Conservation (phyloP, 257 asterid genomes). For the Rhazya stricta region DNA sequence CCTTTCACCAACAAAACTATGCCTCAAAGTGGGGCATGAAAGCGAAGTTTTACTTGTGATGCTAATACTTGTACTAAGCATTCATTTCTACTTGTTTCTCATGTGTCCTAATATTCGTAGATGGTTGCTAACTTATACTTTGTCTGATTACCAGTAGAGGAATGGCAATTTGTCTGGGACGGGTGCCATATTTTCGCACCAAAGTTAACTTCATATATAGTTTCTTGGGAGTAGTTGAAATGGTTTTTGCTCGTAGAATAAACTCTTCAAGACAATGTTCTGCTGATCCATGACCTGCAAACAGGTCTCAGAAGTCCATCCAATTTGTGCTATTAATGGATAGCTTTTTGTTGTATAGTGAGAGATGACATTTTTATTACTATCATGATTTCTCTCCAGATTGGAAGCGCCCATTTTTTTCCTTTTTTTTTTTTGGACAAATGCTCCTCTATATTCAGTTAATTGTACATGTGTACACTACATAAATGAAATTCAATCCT, state of each 20-base stretch:
- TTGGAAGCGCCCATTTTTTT: neutral
- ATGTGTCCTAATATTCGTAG: neutral
- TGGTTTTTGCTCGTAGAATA: neutral
- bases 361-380: neutral
- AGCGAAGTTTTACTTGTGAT: neutral
- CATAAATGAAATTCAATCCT: neutral
- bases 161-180: conserved; percentile 10
- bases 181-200: neutral
- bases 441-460: neutral
- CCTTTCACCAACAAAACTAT: too few relatives aligned
- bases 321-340: neutral
- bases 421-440: too few relatives aligned
- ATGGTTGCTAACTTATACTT: neutral
- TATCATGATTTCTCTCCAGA: neutral
- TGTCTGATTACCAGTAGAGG: neutral
- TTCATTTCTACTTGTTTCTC: neutral
- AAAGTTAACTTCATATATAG: neutral
- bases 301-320: neutral
- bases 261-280: neutral
- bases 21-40: neutral
- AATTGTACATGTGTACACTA: conserved; percentile 8
- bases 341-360: neutral
- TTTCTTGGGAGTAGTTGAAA: neutral
- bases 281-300: neutral
- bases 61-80: neutral